Evolutionary conservation across 805 yeast species (phyloP).

Genomic region (Cyberlindnera subsufficiens): DNA sequence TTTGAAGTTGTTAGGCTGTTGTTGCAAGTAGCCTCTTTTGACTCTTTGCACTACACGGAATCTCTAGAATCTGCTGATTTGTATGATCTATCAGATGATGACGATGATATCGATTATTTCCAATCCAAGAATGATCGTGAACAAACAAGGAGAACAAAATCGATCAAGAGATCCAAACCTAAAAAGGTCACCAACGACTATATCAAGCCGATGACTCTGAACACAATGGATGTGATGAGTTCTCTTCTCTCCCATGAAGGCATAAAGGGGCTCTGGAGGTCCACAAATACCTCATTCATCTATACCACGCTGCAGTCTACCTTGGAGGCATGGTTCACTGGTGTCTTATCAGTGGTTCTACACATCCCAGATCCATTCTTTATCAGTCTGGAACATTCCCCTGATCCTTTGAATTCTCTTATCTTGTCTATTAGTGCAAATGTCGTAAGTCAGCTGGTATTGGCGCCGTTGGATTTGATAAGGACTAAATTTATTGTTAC

Average conservation of each 20-base stretch:
- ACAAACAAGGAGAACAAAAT: slow-evolving; percentile 16
- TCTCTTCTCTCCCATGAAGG: slow-evolving; percentile 66
- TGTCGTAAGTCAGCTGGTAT: slow-evolving; percentile 60
- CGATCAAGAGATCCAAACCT: slow-evolving; percentile 4
- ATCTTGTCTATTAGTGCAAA: slow-evolving; percentile 65
- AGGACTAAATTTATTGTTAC: slow-evolving; percentile 74
- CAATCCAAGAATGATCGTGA: slow-evolving; percentile 23
- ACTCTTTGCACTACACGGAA: slow-evolving; percentile 29
- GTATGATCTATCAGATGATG: slow-evolving; percentile 30
- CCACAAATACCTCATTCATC: slow-evolving; percentile 74
- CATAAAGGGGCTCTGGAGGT: slow-evolving; percentile 64
- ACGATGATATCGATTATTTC: slow-evolving; percentile 35
- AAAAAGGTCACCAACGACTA: slow-evolving; percentile 10
- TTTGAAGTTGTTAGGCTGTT: slow-evolving; percentile 77
- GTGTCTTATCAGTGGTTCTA: slow-evolving; percentile 73
- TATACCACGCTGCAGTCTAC: slow-evolving; percentile 70
- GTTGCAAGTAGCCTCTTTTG: slow-evolving; percentile 53
- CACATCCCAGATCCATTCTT: slow-evolving; percentile 87
- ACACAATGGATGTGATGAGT: slow-evolving; percentile 59
- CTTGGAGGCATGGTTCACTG: slow-evolving; percentile 87
- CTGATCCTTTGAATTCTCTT: slow-evolving; percentile 67
- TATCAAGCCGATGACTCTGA: slow-evolving; percentile 54
- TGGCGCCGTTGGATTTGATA: slow-evolving; percentile 79
- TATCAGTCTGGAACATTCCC: slow-evolving; percentile 74
- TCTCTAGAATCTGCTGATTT: slow-evolving; percentile 6